Conservation (phyloP, 257 asterid species). For the Henckelia pumila region DNA sequence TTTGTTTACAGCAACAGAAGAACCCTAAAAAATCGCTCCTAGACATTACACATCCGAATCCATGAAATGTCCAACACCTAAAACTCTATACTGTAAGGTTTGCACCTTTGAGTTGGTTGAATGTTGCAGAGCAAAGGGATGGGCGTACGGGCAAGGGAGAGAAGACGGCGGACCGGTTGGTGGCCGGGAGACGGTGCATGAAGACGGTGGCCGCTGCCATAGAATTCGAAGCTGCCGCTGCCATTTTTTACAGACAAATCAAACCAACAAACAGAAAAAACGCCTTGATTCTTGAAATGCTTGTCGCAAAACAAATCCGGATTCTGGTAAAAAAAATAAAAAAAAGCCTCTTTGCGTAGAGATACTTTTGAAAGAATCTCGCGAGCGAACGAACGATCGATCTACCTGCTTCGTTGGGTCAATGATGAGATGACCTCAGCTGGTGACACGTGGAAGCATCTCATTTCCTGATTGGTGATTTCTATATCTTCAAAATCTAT, state of each 20-base stretch:
- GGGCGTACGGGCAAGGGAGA: slow-evolving; percentile 10
- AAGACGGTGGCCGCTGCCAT: slow-evolving; percentile 3
- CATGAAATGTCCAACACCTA: neutral
- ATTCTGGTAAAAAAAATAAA: neutral
- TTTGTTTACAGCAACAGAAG: neutral
- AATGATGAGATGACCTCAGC: neutral
- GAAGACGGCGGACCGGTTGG: neutral
- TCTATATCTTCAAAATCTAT: neutral
- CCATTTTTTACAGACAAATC: neutral
- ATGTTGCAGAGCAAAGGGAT: neutral
- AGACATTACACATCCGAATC: neutral
- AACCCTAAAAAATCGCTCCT: neutral
- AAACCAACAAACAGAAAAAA: no score
- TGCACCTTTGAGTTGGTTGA: slow-evolving; percentile 6
- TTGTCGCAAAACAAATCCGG: neutral
- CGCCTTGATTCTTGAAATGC: neutral
- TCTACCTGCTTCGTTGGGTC: neutral
- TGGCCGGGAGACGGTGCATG: neutral
- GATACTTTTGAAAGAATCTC: neutral
- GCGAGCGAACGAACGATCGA: no score
- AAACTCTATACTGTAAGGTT: neutral
- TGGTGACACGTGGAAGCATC: neutral
- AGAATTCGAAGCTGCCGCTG: slow-evolving; percentile 13
- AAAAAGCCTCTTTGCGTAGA: neutral
- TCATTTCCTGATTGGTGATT: no score